Evolutionary conservation across 148 eudicot genomes (phyloP), one percentile per base, ranked within the genome.

Genomic region (Simmondsia chinensis): DNA sequence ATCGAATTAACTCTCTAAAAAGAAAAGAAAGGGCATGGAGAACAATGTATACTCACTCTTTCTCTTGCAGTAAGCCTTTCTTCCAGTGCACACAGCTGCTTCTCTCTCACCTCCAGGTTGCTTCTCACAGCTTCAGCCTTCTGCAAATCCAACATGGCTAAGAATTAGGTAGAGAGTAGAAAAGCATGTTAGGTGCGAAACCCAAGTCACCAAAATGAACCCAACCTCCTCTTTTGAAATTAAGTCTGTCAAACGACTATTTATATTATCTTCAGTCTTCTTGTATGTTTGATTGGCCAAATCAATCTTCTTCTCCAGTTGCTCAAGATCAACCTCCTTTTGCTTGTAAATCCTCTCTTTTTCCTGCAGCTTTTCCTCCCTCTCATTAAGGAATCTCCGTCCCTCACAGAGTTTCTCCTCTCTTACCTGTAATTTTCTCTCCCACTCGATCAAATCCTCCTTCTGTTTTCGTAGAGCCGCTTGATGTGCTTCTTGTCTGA

Each of bases 371-470:
- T 68, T 75, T 36, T 86, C 83, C 68, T 93, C 94, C 52, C 76
- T 72, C 43, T 70, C 70, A 55, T 66, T 73, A 14, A 74, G 53
- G 33, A 50, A 46, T 61, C 89, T 79, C 43, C 94, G 63, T 46
- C 60, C 61, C 59, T 75, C 77, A 47, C 73, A 66, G 21, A 86
- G 57, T 50, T 72, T 72, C 60, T 73, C 82, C 68, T 93, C 99
- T 15, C 63, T 69, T 50, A 82, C 94, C 50, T 93, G 94, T 43
- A 93, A 60, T 39, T 75, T 82, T 46, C 55, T 79, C 65, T 86
- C 99, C 99, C 94, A 79, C 24, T 74, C 79, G 25, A 40, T 43
- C 51, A 93, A 34, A 64, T 79, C 99, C 42, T 79, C 61, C 63
- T 77, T 86, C 39, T 82, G 77, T 59, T 73, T 86, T 23, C 52